Evolutionary conservation across 169 alveolate species (phyloP).

Genomic region (Plasmodium coatneyi): DNA sequence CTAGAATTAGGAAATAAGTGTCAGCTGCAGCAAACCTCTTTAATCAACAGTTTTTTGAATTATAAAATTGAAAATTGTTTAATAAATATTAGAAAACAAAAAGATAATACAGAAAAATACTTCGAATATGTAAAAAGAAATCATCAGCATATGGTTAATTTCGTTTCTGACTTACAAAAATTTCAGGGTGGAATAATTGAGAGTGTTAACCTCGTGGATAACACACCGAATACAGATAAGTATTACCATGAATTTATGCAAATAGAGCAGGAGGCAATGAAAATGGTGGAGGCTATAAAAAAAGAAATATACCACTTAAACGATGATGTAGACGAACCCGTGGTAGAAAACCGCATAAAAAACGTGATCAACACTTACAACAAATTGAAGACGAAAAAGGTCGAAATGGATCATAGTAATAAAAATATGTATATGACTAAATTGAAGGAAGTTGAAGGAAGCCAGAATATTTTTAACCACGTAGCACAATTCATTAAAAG

Average conservation of each 20-base stretch:
- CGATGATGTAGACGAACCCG: neutral
- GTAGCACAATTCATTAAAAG: neutral
- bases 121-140: slow-evolving; percentile 1
- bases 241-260: slow-evolving; percentile 1
- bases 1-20: slow-evolving; percentile 7
- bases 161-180: neutral
- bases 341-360: neutral
- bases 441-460: slow-evolving; percentile 10
- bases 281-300: neutral
- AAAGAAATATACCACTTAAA: neutral
- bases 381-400: neutral
- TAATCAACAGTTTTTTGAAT: slow-evolving; percentile 14
- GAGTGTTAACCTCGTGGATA: neutral
- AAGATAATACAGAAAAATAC: neutral
- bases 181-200: neutral
- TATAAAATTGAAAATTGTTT: neutral
- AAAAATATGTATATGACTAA: slow-evolving; percentile 1
- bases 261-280: neutral
- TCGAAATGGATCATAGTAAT: slow-evolving; percentile 1
- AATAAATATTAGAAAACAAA: neutral
- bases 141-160: neutral
- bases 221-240: neutral
- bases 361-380: neutral
- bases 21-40: slow-evolving; percentile 5
- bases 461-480: neutral